A percentile compares a stretch with the other conserved stretches of the same genome.
Evolutionary conservation across 2,329 filamentous ascomycete genomes (phyloP).

Genomic region (Tolypocladium ophioglossoides): DNA sequence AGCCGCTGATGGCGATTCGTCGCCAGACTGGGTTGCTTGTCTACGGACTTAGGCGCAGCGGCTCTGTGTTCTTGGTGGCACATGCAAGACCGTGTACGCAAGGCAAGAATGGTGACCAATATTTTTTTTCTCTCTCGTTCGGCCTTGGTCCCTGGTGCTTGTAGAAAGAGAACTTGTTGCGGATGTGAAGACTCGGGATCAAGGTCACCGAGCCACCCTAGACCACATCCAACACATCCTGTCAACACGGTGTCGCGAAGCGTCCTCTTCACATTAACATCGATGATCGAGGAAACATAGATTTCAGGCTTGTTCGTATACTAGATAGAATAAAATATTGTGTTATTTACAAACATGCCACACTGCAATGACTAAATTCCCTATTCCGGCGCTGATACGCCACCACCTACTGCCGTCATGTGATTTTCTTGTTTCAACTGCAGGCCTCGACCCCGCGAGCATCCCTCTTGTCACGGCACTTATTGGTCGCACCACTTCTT

Average conservation of each 20-base stretch:
- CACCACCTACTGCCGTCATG: too few relatives aligned
- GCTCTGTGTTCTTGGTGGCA: too few relatives aligned
- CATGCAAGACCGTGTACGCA: too few relatives aligned
- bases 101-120: too few relatives aligned
- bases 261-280: background rate
- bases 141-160: too few relatives aligned
- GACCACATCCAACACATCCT: background rate
- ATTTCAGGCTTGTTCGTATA: background rate
- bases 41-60: background rate
- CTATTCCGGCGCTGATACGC: too few relatives aligned
- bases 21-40: background rate
- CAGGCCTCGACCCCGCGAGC: background rate
- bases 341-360: background rate
- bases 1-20: background rate
- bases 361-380: too few relatives aligned
- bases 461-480: slow-evolving; percentile 1
- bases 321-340: background rate
- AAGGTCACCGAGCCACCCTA: background rate
- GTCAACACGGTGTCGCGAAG: background rate
- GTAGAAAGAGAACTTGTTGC: background rate
- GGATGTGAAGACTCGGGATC: background rate
- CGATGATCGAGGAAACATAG: too few relatives aligned
- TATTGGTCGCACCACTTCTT: slow-evolving; percentile 18
- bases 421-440: background rate
- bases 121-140: too few relatives aligned